Evolutionary conservation across 1,139 yeast species (phyloP).

Genomic region (Debaryomyces fabryi): DNA sequence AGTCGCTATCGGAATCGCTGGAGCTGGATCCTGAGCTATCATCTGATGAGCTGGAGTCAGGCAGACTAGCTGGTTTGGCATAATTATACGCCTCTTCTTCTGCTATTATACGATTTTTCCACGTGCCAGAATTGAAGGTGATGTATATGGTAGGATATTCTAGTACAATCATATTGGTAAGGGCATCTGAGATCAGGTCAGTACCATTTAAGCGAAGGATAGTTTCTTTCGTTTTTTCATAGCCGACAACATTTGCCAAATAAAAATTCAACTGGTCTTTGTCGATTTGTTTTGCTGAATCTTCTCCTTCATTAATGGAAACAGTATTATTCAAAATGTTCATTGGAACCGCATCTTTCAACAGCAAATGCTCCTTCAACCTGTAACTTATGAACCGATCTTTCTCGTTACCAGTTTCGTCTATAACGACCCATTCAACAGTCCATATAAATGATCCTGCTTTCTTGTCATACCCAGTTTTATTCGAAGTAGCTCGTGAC

Average conservation of each 20-base stretch:
- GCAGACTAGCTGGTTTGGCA: constrained; percentile 9
- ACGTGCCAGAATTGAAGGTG: constrained; percentile 21
- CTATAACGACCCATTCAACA: constrained; percentile 65
- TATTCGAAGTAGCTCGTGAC: constrained; percentile 68
- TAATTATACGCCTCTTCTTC: constrained; percentile 24
- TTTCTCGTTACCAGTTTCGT: constrained; percentile 23
- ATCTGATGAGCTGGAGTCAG: constrained; percentile 12
- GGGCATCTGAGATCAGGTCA: constrained; percentile 40
- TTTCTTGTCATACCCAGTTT: constrained; percentile 73
- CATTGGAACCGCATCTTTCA: constrained; percentile 46
- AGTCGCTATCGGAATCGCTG: constrained; percentile 12
- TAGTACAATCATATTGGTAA: constrained; percentile 61
- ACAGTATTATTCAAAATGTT: constrained; percentile 26
- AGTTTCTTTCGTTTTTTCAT: constrained; percentile 18
- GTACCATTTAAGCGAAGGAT: constrained; percentile 27
- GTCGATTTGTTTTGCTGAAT: constrained; percentile 14
- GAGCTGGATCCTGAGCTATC: not conserved
- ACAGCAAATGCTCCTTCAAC: constrained; percentile 39
- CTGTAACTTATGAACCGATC: constrained; percentile 48
- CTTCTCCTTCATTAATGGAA: constrained; percentile 3
- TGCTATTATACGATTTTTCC: constrained; percentile 17
- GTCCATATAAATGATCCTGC: constrained; percentile 74
- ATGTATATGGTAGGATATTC: constrained; percentile 78
- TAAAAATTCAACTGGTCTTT: constrained; percentile 32
- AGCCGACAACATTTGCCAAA: constrained; percentile 35